Base-by-base conservation (phyloP, 1,284 basidiomycete species). In the Boletus smithii region DNA sequence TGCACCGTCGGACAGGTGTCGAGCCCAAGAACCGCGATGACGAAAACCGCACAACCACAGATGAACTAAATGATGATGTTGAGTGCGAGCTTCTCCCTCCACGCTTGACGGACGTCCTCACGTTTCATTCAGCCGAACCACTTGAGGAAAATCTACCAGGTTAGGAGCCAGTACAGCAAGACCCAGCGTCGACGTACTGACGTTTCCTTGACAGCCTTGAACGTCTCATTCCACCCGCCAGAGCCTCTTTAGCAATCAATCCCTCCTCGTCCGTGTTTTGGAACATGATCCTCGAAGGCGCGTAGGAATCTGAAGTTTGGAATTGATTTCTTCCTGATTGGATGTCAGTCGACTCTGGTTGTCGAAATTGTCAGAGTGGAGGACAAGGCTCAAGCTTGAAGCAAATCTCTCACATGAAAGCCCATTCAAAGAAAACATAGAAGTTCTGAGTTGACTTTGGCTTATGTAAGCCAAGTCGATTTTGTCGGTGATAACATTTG, bases 1-100 rank as follows among this genome's bases (percentile, higher is more conserved):
- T 97, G 88, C 64, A 97, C 85, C 53, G 85, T 91, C 2, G 95
- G 95, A 64, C 97, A 99, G 69, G 99, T 97, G 51, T 98, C 67
- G 48, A 80, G 72, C 24, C 92, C 93, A 27, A 99, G 76, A 39
- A 95, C 71, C 9, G 90, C 91, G 59, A 99, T 95, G 62, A 99
- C 88, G 67, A 99, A 99, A 48, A 95, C 77, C 3, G 93, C 86
- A 59, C 82, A 84, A 18, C 69, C 84, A 62, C 94, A 98, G 44
- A 91, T 76, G 63, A 97, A 86, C 95, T 95, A 98, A 62, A 99
- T 98, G 69, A 98, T 78, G 52, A 97, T 70, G 71, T 99, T 98
- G 68, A 98, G 82, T 4, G 95, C 91, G 1, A 99, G 76, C 72
- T 98, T 99, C 71, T 99, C 95, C 57, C 95, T 75, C 95, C 95